A percentile compares a stretch with the other conserved stretches of the same genome.
Evolutionary conservation across 257 asterid species (phyloP).

Genomic region (Lycium barbarum): DNA sequence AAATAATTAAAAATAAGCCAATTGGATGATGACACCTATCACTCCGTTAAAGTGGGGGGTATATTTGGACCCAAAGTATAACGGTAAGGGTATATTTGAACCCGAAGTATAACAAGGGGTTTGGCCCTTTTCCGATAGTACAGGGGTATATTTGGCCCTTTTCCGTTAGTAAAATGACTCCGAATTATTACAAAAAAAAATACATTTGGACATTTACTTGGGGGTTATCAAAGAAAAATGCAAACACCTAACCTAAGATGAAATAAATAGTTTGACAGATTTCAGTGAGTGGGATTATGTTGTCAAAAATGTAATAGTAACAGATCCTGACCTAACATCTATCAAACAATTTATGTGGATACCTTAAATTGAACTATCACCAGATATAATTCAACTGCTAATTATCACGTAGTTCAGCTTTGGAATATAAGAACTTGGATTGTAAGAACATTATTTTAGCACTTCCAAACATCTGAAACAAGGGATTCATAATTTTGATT

Average conservation of each 20-base stretch:
- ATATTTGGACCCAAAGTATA: too few species aligned
- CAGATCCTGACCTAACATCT: background rate
- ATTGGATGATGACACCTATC: too few species aligned
- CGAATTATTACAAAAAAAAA: background rate
- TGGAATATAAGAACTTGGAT: constrained; percentile 14
- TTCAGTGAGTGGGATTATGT: background rate
- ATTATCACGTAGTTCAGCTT: background rate
- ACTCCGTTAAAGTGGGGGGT: too few species aligned
- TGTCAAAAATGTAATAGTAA: constrained; percentile 5
- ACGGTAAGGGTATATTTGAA: too few species aligned
- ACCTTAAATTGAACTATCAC: background rate
- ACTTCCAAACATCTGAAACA: background rate
- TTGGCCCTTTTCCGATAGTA: too few species aligned
- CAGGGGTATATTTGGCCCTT: too few species aligned
- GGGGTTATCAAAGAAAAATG: background rate
- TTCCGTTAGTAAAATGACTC: background rate
- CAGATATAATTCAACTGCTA: constrained; percentile 17
- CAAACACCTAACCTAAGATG: background rate
- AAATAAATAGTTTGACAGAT: background rate
- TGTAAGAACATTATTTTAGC: background rate
- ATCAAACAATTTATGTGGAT: constrained; percentile 12
- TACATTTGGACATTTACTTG: constrained; percentile 14
- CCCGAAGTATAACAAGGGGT: too few species aligned
- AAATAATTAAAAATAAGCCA: too few species aligned
- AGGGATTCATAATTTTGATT: background rate